These are phyloP conservation scores for Glomus cerebriforme DNA, from an alignment of 192 early-diverging fungal genomes.

Conservation along the genomic window DNA sequence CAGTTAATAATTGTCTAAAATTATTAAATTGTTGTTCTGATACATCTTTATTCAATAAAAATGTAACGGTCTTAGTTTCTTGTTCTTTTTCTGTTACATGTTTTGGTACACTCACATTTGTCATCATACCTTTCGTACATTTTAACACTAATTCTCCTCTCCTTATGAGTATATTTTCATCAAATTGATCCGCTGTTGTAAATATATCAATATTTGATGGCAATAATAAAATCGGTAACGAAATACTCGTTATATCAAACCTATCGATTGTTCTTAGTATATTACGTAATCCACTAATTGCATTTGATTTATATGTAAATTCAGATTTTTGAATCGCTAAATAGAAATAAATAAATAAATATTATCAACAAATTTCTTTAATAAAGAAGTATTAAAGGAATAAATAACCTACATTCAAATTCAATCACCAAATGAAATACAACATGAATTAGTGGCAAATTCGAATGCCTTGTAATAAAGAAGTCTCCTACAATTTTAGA, in stretches of 20 bases:
- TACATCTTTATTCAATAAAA: constrained; percentile 50
- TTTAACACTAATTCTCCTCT: constrained; percentile 53
- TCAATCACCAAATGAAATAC: constrained; percentile 75
- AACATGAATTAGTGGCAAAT: constrained; percentile 69
- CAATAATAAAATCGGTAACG: constrained; percentile 67
- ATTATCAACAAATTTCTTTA: not conserved
- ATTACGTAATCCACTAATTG: constrained; percentile 55
- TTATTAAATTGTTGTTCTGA: constrained; percentile 49
- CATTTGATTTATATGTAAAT: constrained; percentile 11
- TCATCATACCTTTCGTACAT: constrained; percentile 58
- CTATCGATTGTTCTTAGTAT: constrained; percentile 61
- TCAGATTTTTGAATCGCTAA: constrained; percentile 30
- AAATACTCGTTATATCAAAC: constrained; percentile 64
- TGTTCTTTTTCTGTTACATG: constrained; percentile 48
- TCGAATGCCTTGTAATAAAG: constrained; percentile 76
- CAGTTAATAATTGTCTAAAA: constrained; percentile 47
- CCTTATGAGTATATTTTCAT: constrained; percentile 44
- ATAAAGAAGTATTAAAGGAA: not conserved
- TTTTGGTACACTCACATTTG: constrained; percentile 52
- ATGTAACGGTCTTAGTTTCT: constrained; percentile 52
- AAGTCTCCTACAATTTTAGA: constrained; percentile 55
- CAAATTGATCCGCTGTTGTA: constrained; percentile 36
- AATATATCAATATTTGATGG: constrained; percentile 43
- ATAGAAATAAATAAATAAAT: not conserved
- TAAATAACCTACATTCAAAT: constrained; percentile 47